Evolutionary conservation across 1,139 yeast genomes (phyloP).

Genomic region (Yamadazyma triangularis): DNA sequence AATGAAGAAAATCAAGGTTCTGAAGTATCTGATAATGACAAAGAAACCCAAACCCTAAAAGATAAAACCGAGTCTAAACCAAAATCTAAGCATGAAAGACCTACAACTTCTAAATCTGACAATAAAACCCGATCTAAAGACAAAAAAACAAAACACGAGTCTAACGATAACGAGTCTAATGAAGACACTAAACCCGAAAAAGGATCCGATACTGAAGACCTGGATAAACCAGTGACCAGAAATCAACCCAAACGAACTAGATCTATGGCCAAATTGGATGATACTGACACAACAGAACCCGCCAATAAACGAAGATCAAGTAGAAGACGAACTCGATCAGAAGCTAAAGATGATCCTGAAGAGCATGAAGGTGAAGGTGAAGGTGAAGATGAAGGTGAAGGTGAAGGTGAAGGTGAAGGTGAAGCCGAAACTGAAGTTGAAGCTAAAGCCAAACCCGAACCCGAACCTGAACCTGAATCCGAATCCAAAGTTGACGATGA

Average conservation of each 20-base stretch:
- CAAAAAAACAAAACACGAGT: conserved; percentile 4
- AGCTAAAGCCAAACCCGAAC: not conserved
- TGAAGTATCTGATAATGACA: not conserved
- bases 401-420: conserved; percentile 3
- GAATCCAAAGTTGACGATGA: too few species aligned
- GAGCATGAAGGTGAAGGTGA: conserved; percentile 1
- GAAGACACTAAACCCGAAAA: conserved; percentile 1
- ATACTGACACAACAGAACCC: conserved; percentile 2
- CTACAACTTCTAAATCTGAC: too few species aligned
- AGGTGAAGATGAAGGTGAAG: conserved; percentile 1
- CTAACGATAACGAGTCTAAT: conserved; percentile 1
- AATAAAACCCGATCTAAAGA: too few species aligned
- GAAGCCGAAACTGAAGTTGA: conserved; percentile 1
- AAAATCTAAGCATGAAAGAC: too few species aligned
- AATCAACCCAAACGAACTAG: conserved; percentile 7
- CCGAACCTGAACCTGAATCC: too few species aligned
- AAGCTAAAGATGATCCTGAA: conserved; percentile 2
- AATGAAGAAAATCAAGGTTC: not conserved
- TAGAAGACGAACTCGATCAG: conserved; percentile 7
- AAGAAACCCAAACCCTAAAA: not conserved
- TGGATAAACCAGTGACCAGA: conserved; percentile 1
- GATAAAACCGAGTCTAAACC: too few species aligned
- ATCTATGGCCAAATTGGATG: conserved; percentile 6
- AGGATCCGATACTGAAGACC: conserved; percentile 1
- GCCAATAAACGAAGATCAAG: conserved; percentile 6